Evolutionary conservation across 192 early-diverging fungal genomes (phyloP).

Genomic region (Coemansia sp.): DNA sequence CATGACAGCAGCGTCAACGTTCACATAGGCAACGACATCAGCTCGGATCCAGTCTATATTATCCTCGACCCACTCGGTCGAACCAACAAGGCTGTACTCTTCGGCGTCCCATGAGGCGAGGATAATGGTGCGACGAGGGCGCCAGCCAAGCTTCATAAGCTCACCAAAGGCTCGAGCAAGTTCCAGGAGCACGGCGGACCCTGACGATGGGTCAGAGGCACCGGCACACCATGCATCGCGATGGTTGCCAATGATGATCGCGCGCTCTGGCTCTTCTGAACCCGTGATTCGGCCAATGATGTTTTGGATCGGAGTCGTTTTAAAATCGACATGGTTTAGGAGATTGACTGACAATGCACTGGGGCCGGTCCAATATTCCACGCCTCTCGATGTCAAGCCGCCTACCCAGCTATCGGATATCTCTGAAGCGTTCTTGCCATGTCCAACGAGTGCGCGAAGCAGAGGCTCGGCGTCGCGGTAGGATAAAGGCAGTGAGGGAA

Average conservation of each 20-base stretch:
- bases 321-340: conserved; percentile 57
- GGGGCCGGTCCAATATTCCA: conserved; percentile 63
- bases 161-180: conserved; percentile 57
- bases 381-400: conserved; percentile 47
- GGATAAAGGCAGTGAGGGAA: conserved; percentile 67
- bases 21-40: conserved; percentile 60
- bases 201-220: conserved; percentile 66
- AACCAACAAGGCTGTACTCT: conserved; percentile 66
- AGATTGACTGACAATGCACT: conserved; percentile 54
- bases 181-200: conserved; percentile 64
- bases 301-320: conserved; percentile 61
- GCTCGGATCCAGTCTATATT: conserved; percentile 57
- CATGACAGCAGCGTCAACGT: conserved; percentile 60
- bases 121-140: conserved; percentile 62
- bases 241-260: conserved; percentile 65
- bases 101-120: conserved; percentile 70
- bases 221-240: conserved; percentile 69
- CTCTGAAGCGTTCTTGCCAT: conserved; percentile 40
- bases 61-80: conserved; percentile 71
- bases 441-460: conserved; percentile 55
- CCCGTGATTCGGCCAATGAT: conserved; percentile 64
- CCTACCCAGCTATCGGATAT: conserved; percentile 57
- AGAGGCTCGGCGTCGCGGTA: conserved; percentile 64
- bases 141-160: conserved; percentile 62
- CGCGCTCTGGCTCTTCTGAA: conserved; percentile 51